Base-by-base conservation (phyloP, 2,329 filamentous ascomycete genomes). In the Chaetoscypha palmicola region DNA sequence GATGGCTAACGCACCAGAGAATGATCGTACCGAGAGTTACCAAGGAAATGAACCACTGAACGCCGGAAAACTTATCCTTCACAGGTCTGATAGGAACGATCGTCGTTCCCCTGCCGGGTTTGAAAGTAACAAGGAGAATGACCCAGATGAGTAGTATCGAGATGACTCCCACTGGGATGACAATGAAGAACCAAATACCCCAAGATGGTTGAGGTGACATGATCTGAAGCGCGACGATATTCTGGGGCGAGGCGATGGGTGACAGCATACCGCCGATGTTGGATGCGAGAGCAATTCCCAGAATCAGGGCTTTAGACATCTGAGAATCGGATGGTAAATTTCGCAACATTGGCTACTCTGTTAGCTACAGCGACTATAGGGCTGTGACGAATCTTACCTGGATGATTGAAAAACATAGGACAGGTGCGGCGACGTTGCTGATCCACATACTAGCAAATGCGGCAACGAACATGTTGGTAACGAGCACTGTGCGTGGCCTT, bases 371-470 rank as follows among this genome's bases (percentile, higher is more conserved):
- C 10, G 33, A 36, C 26, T 3, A 16, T 11, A 16, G 9, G 37
- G 17, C 5, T 19, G 33, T 43, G 50, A 11, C 63, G 3, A 20
- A 16, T 49, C 72, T 56, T 65, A 86, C 83, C 74, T 95, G 90
- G 48, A 98, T 94, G 58, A 98, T 96, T 16, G 89, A 94, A 65
- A 94, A 97, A 70, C 92, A 98, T 28, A 98, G 75, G 8, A 98
- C 92, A 0, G 92, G 92, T 1, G 94, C 91, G 1, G 92, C 92
- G 21, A 98, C 94, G 56, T 98, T 98, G 67, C 89, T 95, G 60
- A 98, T 97, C 73, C 94, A 88, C 92, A 98, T 98, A 57, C 89
- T 96, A 7, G 94, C 84, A 63, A 98, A 94, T 60, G 92, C 94
- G 43, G 91, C 90, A 32, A 98, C 92, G 57, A 96, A 90, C 92